Evolutionary conservation across 345 rosid genomes (phyloP), one percentile per base, ranked within the genome.

Genomic region (Limnanthes douglasii): DNA sequence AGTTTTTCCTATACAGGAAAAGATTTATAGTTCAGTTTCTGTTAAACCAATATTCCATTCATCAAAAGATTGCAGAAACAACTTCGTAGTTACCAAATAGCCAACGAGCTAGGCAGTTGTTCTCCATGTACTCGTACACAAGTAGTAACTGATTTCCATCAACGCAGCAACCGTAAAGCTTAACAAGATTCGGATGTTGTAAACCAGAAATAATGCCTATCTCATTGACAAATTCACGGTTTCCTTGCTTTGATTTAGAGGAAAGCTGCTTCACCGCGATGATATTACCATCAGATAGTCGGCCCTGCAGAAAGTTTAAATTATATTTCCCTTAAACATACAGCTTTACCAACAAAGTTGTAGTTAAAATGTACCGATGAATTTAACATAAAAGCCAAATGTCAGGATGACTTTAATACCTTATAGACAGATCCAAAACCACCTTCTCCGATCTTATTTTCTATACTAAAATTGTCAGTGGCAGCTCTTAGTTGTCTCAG

Each of bases 191-290:
- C 11, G 76, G 74, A 54, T 79, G 93, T 39, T 72, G 81, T 29
- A 72, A 53, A 54, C 71, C 66, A 30, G 86, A 72, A 22, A 79
- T 75, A 54, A 70, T 63, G 18, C 73, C 76, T 16, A 79, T 58
- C 65, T 79, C 93, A 1, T 69, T 72, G 45, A 79, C 38, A 46
- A 79, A 79, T 36, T 79, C 86, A 10, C 76, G 64, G 53, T 75
- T 72, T 28, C 86, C 93, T 45, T 79, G 93, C 22, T 50, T 62
- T 5, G 93, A 79, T 57, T 64, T 69, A 0, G 93, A 54, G 26
- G 93, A 79, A 21, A 69, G 93, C 25, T 66, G 76, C 65, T 79
- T 79, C 21, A 79, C 86, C 10, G 82, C 93, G 39, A 75, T 46
- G 7, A 55, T 34, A 27, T 64, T 69, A 6, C 76, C 86, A 60